Percentiles rank a stretch among this genome's conserved stretches.
These are phyloP conservation scores for Zymoseptoria pseudotritici DNA, from an alignment of 2,329 filamentous ascomycete genomes.

Conservation along the genomic window DNA sequence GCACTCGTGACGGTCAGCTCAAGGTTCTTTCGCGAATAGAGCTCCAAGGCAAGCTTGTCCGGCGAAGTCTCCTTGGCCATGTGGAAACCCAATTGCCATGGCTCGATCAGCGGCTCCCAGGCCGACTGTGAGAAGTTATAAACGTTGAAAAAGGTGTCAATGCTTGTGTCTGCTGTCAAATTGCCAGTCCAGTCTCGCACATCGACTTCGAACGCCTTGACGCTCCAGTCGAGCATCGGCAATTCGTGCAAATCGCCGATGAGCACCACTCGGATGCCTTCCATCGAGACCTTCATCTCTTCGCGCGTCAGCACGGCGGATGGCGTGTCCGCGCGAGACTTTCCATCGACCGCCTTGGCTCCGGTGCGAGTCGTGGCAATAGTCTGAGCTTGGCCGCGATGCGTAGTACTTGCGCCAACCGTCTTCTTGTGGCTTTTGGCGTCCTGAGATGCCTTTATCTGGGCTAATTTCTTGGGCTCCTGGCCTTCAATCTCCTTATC, in stretches of 20 bases:
- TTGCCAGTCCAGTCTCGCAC: constrained; percentile 87
- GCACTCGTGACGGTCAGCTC: constrained; percentile 90
- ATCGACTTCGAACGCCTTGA: constrained; percentile 79
- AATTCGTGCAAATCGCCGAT: constrained; percentile 95
- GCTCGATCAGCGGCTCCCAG: constrained; percentile 94
- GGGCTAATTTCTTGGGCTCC: constrained; percentile 49
- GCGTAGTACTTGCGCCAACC: constrained; percentile 22
- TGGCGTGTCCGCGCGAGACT: constrained; percentile 32
- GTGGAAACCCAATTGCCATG: constrained; percentile 90
- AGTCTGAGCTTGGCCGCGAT: not conserved
- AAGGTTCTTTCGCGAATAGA: constrained; percentile 82
- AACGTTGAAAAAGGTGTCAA: constrained; percentile 91
- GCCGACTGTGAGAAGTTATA: constrained; percentile 99
- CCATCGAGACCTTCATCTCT: constrained; percentile 75
- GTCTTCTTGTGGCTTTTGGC: constrained; percentile 41
- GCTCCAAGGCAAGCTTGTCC: constrained; percentile 71
- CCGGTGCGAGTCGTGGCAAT: constrained; percentile 39
- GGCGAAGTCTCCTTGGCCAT: constrained; percentile 70
- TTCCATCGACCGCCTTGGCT: constrained; percentile 41
- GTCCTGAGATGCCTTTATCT: constrained; percentile 38
- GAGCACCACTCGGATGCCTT: constrained; percentile 83
- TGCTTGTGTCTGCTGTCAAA: constrained; percentile 77
- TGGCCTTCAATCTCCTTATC: constrained; percentile 43
- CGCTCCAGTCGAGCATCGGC: constrained; percentile 85
- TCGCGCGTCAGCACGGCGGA: constrained; percentile 59